Base-by-base conservation (phyloP, 2,329 filamentous ascomycete species). In the Bipolaris oryzae region DNA sequence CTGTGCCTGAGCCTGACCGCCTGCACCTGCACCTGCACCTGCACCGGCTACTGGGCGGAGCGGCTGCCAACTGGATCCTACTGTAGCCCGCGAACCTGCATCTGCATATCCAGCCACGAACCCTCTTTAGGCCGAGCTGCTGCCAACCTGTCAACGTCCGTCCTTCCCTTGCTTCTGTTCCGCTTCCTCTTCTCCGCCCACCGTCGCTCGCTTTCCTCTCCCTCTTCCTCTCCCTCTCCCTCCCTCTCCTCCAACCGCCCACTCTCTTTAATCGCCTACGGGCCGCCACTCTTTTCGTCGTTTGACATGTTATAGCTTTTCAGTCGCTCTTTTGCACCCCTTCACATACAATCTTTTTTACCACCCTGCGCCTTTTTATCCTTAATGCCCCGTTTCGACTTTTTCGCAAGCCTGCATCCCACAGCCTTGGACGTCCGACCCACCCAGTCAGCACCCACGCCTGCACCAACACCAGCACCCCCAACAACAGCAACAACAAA, bases 261-360 rank as follows among this genome's bases (percentile, higher is more conserved):
- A 61, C 65, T 66, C 63, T 63, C 52, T 64, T 70, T 73, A 70
- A 73, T 74, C 21, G 73, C 72, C 71, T 69, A 62, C 68, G 68
- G 62, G 69, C 70, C 58, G 63, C 64, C 66, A 70, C 61, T 68
- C 75, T 73, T 64, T 69, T 62, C 28, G 28, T 31, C 10, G 28
- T 68, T 66, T 48, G 45, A 48, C 42, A 45, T 75, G 66, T 73
- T 62, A 71, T 73, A 72, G 64, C 54, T 23, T 42, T 50, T 72
- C 68, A 55, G 69, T 73, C 69, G 62, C 71, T 75, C 72, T 62
- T 62, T 74, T 74, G 67, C 61, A 60, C 44, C 53, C 49, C 53
- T 55, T 58, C 57, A 62, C 52, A 43, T 58, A 61, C 60, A 51
- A 61, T 60, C 51, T 63, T 69, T 65, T 23, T n/a, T n/a, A n/a